Base-by-base conservation (phyloP, 2,329 filamentous ascomycete genomes). In the Aspergillus japonicus region DNA sequence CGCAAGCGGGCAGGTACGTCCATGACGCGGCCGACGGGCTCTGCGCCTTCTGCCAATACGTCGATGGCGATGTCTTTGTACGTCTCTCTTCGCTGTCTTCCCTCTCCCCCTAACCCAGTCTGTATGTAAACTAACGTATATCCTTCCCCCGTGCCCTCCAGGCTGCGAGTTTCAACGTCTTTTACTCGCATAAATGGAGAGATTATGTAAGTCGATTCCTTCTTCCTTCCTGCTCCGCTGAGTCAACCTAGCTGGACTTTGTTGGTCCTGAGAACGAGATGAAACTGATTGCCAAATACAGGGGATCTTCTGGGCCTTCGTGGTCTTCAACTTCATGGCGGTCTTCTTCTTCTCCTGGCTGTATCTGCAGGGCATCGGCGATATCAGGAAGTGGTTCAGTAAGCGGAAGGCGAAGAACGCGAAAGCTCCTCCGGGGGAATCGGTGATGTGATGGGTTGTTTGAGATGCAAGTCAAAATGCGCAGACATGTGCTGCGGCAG, bases 1-100 rank as follows among this genome's bases (percentile, higher is more conserved):
- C 74, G 21, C 72, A 82, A 54, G 76, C 80, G 0, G 86, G 87
- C 0, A 87, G 88, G 0, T 89, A 89, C 61, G 82, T 91, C 0
- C 74, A 78, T 61, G 81, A 82, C 1, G 82, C 80, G n/a, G 73
- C 76, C 0, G 77, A 83, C 56, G 87, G 83, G 0, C 68, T 83
- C 35, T 91, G 89, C 70, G 82, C 85, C 23, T 88, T 84, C 69
- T 91, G 89, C 64, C 84, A 87, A 61, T 88, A 84, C 61, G 78
- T 79, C 1, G 82, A 74, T 2, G 88, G 88, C 0, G 85, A 88
- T 64, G 74, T 86, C 65, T 90, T 87, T 66, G 82, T 85, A 66
- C 62, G 75, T 69, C 21, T 3, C 8, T 19, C 16, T 23, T 2
- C 23, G 23, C 3, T 23, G 23, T 23, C 23, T 23, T 23, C 23